Conservation (phyloP, 2,329 filamentous ascomycete genomes). For the Fusarium pilosicola region DNA sequence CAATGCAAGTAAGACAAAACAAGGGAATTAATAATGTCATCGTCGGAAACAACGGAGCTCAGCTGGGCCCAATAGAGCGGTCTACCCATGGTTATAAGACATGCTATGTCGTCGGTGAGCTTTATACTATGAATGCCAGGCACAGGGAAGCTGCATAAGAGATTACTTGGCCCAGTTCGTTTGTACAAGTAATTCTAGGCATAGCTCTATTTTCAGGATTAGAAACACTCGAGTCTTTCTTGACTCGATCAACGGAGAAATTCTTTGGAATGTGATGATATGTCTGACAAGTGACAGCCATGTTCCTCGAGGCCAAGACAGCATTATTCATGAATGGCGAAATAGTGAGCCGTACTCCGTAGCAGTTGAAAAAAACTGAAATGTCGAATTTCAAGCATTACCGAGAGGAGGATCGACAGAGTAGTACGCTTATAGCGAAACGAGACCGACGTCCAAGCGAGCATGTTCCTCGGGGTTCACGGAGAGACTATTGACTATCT, state of each 20-base stretch:
- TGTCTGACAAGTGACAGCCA: neutral
- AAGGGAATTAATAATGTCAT: neutral
- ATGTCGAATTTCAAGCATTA: conserved; percentile 20
- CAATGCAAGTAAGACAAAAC: neutral
- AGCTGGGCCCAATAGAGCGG: conserved; percentile 9
- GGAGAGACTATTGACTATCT: conserved; percentile 14
- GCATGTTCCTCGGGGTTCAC: neutral
- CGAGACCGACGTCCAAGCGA: conserved; percentile 15
- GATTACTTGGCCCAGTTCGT: neutral
- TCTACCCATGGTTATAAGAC: conserved; percentile 2
- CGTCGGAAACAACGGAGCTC: conserved; percentile 20
- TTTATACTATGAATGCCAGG: conserved; percentile 13
- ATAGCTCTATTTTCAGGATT: conserved; percentile 4
- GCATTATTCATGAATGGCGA: conserved; percentile 7
- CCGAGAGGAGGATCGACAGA: conserved; percentile 39
- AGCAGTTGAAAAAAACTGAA: conserved; percentile 1
- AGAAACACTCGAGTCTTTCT: neutral
- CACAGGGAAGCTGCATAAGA: conserved; percentile 13
- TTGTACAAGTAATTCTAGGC: neutral
- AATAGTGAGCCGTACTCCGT: neutral
- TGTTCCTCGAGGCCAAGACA: conserved; percentile 11
- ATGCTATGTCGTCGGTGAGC: conserved; percentile 10
- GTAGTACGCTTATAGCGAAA: conserved; percentile 16
- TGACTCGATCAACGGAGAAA: neutral
- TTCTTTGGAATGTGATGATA: conserved; percentile 1